These are phyloP conservation scores for Chamaecyparis obtusa DNA, from an alignment of 75 land plant genomes.

Conservation along the genomic window DNA sequence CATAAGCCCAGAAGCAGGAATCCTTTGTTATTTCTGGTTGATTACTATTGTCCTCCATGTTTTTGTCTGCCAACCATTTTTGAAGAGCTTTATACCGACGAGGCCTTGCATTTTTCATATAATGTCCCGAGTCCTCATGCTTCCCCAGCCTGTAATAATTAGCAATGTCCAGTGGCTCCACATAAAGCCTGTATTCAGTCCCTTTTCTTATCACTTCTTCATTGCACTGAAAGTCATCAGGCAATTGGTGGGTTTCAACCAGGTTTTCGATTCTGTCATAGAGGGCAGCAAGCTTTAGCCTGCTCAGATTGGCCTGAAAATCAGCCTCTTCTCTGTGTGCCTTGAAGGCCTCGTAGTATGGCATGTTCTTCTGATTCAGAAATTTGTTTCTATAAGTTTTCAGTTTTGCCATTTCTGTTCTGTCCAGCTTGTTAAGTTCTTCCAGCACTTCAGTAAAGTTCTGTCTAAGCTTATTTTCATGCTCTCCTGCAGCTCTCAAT, in stretches of 20 bases:
- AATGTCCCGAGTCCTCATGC: conserved; percentile 35
- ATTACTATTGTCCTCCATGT: background rate
- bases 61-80: background rate
- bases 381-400: conserved; percentile 45
- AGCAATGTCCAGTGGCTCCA: conserved; percentile 69
- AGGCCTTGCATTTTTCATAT: background rate
- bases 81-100: background rate
- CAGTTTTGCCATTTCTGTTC: conserved; percentile 10
- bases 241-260: conserved; percentile 37
- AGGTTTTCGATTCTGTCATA: conserved; percentile 38
- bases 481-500: background rate
- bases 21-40: background rate
- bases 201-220: conserved; percentile 25
- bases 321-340: conserved; percentile 13
- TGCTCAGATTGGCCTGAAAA: conserved; percentile 28
- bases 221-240: conserved; percentile 32
- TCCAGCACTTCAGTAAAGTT: background rate
- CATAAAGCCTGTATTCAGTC: conserved; percentile 44
- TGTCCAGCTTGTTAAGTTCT: background rate
- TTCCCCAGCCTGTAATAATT: conserved; percentile 43
- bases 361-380: conserved; percentile 18
- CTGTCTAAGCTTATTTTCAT: background rate
- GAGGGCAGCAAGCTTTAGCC: conserved; percentile 37
- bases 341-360: conserved; percentile 56
- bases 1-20: background rate